Base-by-base conservation (phyloP, 208 protist genomes). In the Acanthamoeba culbertsoni region DNA sequence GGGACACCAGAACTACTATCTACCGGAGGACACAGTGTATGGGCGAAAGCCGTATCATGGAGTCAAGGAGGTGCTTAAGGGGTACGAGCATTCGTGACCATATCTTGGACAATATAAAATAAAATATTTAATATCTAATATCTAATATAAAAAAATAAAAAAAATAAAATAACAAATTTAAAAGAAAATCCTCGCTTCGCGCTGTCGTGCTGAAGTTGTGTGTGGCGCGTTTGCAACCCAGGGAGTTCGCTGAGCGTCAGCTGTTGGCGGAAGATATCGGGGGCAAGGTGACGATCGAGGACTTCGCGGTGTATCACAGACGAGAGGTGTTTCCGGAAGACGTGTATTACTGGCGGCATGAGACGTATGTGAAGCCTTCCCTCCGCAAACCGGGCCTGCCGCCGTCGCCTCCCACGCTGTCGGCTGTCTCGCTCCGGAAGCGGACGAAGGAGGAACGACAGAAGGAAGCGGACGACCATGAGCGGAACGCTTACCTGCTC, bases 11-110 rank as follows among this genome's bases (percentile, higher is more conserved):
- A 40, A 55, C 14, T 84, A 46, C 6, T 84, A 84, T 33, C 8
- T 4, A 18, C 73, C 73, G 18, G 73, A 84, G 45, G 73, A 84
- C 28, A 84, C 73, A 31, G 73, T 84, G 28, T 84, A n/a, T 31
- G 73, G 73, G 43, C 40, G 45, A n/a, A 84, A 84, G 28, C 73
- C 73, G 43, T 84, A 84, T 20, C 73, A 84, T 33, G 73, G 73
- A 26, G 37, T 20, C 42, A 84, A 84, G 45, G 73, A 84, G 31
- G n/a, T 84, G 26, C 73, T 84, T 20, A 48, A 84, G 26, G 73
- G 73, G 73, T 84, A 40, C 33, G 28, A n/a, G n/a, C n/a, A n/a
- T n/a, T n/a, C n/a, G n/a, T n/a, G n/a, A n/a, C n/a, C n/a, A n/a
- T n/a, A n/a, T n/a, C n/a, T n/a, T n/a, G n/a, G n/a, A n/a, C n/a